phyloP scores from a whole-genome alignment of 495 filamentous ascomycete species.

The Penicillium herquei region DNA sequence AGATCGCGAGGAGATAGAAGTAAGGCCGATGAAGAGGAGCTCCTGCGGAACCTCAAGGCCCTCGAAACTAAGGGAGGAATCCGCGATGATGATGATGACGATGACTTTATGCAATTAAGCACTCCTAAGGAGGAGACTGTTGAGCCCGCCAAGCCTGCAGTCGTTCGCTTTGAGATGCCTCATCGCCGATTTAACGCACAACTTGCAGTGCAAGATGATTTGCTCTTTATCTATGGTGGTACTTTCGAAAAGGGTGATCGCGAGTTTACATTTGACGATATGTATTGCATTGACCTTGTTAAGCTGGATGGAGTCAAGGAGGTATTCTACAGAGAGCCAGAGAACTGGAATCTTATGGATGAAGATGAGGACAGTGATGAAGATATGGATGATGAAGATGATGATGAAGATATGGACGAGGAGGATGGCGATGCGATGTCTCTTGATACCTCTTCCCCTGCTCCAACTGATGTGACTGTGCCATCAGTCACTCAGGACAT shows the following conservation, averaged over 20 bases:
- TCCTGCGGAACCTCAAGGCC: constrained; percentile 78
- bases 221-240: constrained; percentile 88
- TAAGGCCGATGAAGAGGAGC: constrained; percentile 84
- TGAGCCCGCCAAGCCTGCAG: constrained; percentile 45
- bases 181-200: constrained; percentile 87
- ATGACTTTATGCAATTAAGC: constrained; percentile 48
- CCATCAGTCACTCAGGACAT: constrained; percentile 54
- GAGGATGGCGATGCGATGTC: constrained; percentile 44
- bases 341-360: constrained; percentile 78
- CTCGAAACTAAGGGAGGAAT: constrained; percentile 67
- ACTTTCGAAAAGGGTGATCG: constrained; percentile 93
- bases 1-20: constrained; percentile 67
- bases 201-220: constrained; percentile 86
- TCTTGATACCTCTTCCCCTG: constrained; percentile 34
- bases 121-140: constrained; percentile 45
- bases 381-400: constrained; percentile 66
- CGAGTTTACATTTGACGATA: constrained; percentile 91
- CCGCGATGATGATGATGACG: constrained; percentile 51
- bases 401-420: constrained; percentile 58
- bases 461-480: constrained; percentile 36
- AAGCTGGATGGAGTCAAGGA: constrained; percentile 91
- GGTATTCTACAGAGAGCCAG: constrained; percentile 77
- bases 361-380: constrained; percentile 65
- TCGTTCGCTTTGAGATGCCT: constrained; percentile 71
- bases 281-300: constrained; percentile 86